Conservation (phyloP, 2,329 filamentous ascomycete species). For the Orbilia blumenaviensis region DNA sequence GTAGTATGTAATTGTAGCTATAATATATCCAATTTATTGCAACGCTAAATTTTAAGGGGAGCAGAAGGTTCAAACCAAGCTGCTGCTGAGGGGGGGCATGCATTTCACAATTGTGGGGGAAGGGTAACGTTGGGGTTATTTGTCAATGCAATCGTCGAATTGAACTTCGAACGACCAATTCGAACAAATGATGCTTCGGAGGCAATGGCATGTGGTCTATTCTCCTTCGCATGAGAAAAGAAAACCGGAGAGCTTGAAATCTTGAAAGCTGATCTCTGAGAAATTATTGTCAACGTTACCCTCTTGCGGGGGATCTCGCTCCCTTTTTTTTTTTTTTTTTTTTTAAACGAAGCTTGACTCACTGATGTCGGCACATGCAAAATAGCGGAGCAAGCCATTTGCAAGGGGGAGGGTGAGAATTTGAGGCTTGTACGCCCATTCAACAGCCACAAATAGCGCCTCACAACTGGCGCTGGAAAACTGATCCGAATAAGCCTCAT, state of each 20-base stretch:
- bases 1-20: no score
- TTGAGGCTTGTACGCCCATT: conserved; percentile 26
- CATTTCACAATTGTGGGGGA: no score
- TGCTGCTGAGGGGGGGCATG: not conserved
- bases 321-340: no score
- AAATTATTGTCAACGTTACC: not conserved
- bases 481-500: conserved; percentile 29
- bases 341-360: conserved; percentile 36
- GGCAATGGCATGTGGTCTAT: conserved; percentile 39
- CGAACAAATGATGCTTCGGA: conserved; percentile 17
- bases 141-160: conserved; percentile 27
- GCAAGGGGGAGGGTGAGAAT: conserved; percentile 36
- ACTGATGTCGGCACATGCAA: conserved; percentile 52
- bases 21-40: conserved; percentile 1
- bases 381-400: conserved; percentile 6
- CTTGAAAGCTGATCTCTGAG: conserved; percentile 16
- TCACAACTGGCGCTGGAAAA: conserved; percentile 19
- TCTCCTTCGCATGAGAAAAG: not conserved
- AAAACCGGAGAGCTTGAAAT: not conserved
- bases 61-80: not conserved
- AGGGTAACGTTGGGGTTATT: conserved; percentile 3
- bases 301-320: not conserved
- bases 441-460: conserved; percentile 37
- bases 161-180: not conserved
- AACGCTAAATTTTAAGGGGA: conserved; percentile 1